phyloP scores from a whole-genome alignment of 139 green algal genomes.

The Limnomonas spitsbergensis region DNA sequence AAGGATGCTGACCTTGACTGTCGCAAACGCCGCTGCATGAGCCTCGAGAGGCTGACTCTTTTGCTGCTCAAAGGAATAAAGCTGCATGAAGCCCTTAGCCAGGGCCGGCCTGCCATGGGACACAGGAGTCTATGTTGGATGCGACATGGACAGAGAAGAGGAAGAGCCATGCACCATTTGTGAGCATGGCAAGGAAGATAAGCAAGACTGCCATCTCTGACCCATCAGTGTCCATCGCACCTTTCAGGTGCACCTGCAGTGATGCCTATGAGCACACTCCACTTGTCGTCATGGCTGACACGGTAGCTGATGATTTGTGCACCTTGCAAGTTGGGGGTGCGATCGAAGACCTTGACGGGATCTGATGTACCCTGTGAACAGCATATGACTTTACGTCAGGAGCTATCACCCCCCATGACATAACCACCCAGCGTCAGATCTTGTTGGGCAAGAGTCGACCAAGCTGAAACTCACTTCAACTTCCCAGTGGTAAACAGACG shows the following conservation, averaged over 20 bases:
- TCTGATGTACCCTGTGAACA: slow-evolving; percentile 59
- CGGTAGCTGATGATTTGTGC: slow-evolving; percentile 98
- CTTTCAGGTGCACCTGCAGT: slow-evolving; percentile 85
- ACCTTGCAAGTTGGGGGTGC: slow-evolving; percentile 88
- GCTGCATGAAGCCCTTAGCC: slow-evolving; percentile 98
- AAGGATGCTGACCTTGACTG: slow-evolving; percentile 67
- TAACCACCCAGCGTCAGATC: too few relatives aligned
- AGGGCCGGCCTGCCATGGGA: slow-evolving; percentile 76
- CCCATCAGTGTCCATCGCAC: too few relatives aligned
- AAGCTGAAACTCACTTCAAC: slow-evolving; percentile 77
- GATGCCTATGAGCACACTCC: slow-evolving; percentile 96
- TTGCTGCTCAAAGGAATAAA: slow-evolving; percentile 93
- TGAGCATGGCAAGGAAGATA: too few relatives aligned
- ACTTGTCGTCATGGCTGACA: slow-evolving; percentile 84
- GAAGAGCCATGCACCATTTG: not conserved
- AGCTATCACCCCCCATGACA: too few relatives aligned
- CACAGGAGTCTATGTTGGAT: not conserved
- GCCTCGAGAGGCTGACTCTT: slow-evolving; percentile 96
- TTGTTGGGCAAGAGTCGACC: too few relatives aligned
- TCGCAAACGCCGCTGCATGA: slow-evolving; percentile 91
- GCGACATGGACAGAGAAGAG: not conserved
- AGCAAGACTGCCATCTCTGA: too few relatives aligned
- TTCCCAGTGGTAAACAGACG: slow-evolving; percentile 95
- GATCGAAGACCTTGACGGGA: slow-evolving; percentile 95
- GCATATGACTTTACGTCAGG: too few relatives aligned